phyloP scores from a whole-genome alignment of 148 eudicot genomes.

The Camellia lanceoleosa region DNA sequence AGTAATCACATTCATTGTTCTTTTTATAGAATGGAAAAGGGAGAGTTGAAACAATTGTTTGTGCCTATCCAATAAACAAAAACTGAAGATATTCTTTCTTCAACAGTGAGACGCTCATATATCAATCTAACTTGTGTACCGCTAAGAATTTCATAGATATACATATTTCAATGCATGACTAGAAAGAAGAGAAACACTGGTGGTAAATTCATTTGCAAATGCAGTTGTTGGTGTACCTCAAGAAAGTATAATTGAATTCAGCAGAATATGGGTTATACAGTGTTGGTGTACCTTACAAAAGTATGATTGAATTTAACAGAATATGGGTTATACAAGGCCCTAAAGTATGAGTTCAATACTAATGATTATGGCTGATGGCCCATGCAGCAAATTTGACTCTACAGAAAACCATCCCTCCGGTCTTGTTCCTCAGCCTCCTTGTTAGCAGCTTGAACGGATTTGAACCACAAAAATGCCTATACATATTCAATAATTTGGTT shows the following conservation, averaged over 20 bases:
- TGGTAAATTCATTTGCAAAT: conserved; percentile 3
- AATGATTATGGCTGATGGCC: neutral
- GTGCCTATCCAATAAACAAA: conserved; percentile 4
- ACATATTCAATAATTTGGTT: neutral
- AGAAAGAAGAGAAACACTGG: conserved; percentile 1
- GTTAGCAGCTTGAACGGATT: conserved; percentile 87
- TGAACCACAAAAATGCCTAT: conserved; percentile 92
- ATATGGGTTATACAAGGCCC: conserved; percentile 2
- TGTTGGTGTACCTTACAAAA: neutral
- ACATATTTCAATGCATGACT: neutral
- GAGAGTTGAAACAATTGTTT: neutral
- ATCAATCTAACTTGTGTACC: neutral
- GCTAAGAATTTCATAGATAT: neutral
- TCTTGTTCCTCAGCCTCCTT: conserved; percentile 99
- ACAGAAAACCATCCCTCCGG: conserved; percentile 63
- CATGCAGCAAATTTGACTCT: conserved; percentile 2
- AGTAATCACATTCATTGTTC: neutral
- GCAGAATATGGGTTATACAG: conserved; percentile 11
- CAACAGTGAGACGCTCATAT: neutral
- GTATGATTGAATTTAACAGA: neutral
- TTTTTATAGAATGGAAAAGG: neutral
- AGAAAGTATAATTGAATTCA: neutral
- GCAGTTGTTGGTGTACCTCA: neutral
- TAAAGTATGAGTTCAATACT: conserved; percentile 6
- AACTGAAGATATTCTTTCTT: neutral